Evolutionary conservation across 1,284 basidiomycete species (phyloP).

Genomic region (Ganoderma resinaceum): DNA sequence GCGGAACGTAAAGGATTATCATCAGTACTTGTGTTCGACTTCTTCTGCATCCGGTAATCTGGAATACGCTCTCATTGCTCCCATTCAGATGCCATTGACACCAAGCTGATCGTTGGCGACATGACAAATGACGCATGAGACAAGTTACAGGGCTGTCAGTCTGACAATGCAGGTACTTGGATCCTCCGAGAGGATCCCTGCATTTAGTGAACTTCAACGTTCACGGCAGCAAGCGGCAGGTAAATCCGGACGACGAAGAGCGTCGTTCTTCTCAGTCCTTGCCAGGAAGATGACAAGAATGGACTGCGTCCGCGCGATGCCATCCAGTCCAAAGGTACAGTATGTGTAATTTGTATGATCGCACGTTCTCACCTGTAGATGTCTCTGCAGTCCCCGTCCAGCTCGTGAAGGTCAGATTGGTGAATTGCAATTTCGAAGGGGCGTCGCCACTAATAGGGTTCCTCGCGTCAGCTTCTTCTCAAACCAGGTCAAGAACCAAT

Average conservation of each 20-base stretch:
- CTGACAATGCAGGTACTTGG: not conserved
- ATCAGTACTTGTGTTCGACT: constrained; percentile 8
- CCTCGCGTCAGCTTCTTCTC: not conserved
- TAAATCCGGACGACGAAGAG: not conserved
- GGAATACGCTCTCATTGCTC: not conserved
- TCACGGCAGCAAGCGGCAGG: not conserved
- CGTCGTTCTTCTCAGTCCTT: not conserved
- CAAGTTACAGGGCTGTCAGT: not conserved
- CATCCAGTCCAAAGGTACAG: not conserved
- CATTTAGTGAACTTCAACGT: not conserved
- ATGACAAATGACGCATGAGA: not conserved
- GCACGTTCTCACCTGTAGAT: constrained; percentile 46
- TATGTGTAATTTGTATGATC: not conserved
- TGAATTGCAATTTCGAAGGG: constrained; percentile 57
- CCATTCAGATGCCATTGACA: not conserved
- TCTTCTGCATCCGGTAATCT: not conserved
- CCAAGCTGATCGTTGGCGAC: not conserved
- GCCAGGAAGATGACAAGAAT: constrained; percentile 1
- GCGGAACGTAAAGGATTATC: constrained; percentile 13
- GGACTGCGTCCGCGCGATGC: not conserved
- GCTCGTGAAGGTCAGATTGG: constrained; percentile 53
- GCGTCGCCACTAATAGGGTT: constrained; percentile 49
- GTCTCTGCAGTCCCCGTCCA: constrained; percentile 56
- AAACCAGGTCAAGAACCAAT: too few relatives aligned
- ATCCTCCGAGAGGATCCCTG: not conserved